Evolutionary conservation across 2,329 filamentous ascomycete species (phyloP), one percentile per base, ranked within the genome.

Genomic region (Botrytis deweyae): DNA sequence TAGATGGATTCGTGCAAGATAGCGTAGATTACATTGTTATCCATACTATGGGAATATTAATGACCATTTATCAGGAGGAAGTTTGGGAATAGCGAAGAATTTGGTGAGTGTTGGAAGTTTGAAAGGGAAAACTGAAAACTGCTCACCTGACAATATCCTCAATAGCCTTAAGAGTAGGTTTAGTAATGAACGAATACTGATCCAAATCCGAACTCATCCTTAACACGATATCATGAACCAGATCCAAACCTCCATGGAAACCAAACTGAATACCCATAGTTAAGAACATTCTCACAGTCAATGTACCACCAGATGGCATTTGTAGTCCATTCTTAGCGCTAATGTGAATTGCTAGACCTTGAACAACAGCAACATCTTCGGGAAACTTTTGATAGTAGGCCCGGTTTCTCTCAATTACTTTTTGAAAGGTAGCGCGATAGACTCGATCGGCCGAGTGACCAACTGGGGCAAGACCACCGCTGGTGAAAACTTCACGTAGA

Each of bases 1-100:
- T 98, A 98, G 78, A 95, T 91, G 12, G 93, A 87, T 82, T 98
- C 95, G 81, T 98, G 95, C 4, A 98, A 84, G 25, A 67, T 67
- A 33, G 65, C 65, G 33, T 67, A 67, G 9, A 67, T 67, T 9
- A 67, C 65, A 25, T 67, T 67, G 25, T 55, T 67, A 52, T 67
- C 65, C 65, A 67, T 67, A 20, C 65, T 67, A 18, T n/a, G 4
- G 2, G 14, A 20, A 14, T 6, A 22, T 67, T 3, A 55, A 46
- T 67, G 16, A 20, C n/a, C 36, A 14, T 29, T 8, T 20, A 18
- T 38, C 22, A n/a, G 25, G 33, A 1, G 22, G 22, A 7, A 2
- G 20, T 29, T 25, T 66, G 12, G 10, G 44, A 18, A 29, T 55
- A 55, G 12, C 25, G 12, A 52, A 25, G 10, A 14, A 14, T n/a